These are phyloP conservation scores for Fusarium duplospermum DNA, from an alignment of 2,329 filamentous ascomycete species.

Conservation along the genomic window DNA sequence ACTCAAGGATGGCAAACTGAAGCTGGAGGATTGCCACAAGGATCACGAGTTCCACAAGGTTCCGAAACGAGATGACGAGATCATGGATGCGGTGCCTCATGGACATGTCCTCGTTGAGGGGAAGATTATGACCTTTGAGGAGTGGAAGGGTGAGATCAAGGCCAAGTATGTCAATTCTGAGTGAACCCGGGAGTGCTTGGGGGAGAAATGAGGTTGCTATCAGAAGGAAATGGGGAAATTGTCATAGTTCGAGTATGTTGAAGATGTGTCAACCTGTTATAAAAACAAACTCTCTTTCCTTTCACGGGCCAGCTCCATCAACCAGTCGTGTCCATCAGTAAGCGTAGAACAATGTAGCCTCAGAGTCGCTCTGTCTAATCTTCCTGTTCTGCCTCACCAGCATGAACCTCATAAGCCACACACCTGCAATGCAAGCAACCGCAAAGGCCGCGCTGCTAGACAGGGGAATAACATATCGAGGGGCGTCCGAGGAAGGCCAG, in stretches of 20 bases:
- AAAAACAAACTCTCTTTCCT: neutral
- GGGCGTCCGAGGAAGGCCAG: constrained; percentile 35
- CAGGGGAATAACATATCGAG: constrained; percentile 36
- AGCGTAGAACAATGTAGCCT: constrained; percentile 39
- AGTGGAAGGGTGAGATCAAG: too few relatives aligned
- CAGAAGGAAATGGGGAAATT: neutral
- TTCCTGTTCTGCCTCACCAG: constrained; percentile 43
- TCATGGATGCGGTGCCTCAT: too few relatives aligned
- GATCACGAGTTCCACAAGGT: too few relatives aligned
- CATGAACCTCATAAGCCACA: constrained; percentile 44
- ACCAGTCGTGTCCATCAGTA: constrained; percentile 12
- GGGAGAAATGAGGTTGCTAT: neutral
- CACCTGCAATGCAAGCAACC: constrained; percentile 48
- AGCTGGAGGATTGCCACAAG: too few relatives aligned
- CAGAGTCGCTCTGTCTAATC: constrained; percentile 39
- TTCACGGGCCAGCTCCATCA: neutral
- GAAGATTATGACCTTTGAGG: too few relatives aligned
- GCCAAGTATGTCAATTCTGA: too few relatives aligned
- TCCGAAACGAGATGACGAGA: too few relatives aligned
- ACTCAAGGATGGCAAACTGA: too few relatives aligned
- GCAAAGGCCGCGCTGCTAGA: constrained; percentile 41
- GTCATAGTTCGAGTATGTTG: neutral
- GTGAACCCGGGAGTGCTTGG: neutral
- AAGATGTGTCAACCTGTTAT: neutral
- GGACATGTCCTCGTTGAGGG: too few relatives aligned